Base-by-base conservation (phyloP, 805 yeast genomes). In the Candida ascalaphidarum region DNA sequence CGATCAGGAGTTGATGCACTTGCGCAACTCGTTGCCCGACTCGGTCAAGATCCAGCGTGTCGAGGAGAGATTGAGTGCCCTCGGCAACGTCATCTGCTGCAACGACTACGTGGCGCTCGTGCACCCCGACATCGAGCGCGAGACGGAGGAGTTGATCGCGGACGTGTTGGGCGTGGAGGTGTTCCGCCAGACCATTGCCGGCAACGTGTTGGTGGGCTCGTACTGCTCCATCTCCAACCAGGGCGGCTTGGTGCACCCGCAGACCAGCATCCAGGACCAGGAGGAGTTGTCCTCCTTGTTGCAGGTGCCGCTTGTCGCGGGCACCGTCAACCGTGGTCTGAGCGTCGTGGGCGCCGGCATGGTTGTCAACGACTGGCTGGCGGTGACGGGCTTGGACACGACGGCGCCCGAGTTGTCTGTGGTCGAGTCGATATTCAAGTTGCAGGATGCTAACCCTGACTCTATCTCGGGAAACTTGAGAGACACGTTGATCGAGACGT, bases 121-220 rank as follows among this genome's bases (percentile, higher is more conserved):
- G 30, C 99, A 92, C 60, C 99, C 99, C 28, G 99, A 92, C 65
- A 85, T 92, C 41, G 99, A 92, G 68, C 80, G 98, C 55, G 99
- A 92, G 62, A 92, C 98, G 29, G 99, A 92, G 65, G 99, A 92
- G 65, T 67, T 92, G 45, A 92, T 92, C 52, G 95, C 97, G 25
- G 99, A 92, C 58, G 96, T 88, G 11, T 71, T 92, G 34, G 99
- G 98, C 35, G 99, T 92, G 30, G 99, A 92, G 63, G 99, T 92
- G 25, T 92, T 92, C 73, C 81, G 97, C 66, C 98, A 92, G 62
- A 92, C 99, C 26, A 88, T 92, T 46, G 96, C 98, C 10, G 96
- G 96, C 44, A 89, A 92, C 59, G 96, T 92, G 33, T 71, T 92
- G 36, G 98, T 92, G 30, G 99, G 99, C 33, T 82, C 95, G 5